phyloP scores from a whole-genome alignment of 2,329 filamentous ascomycete species.

The Cytospora piceae region DNA sequence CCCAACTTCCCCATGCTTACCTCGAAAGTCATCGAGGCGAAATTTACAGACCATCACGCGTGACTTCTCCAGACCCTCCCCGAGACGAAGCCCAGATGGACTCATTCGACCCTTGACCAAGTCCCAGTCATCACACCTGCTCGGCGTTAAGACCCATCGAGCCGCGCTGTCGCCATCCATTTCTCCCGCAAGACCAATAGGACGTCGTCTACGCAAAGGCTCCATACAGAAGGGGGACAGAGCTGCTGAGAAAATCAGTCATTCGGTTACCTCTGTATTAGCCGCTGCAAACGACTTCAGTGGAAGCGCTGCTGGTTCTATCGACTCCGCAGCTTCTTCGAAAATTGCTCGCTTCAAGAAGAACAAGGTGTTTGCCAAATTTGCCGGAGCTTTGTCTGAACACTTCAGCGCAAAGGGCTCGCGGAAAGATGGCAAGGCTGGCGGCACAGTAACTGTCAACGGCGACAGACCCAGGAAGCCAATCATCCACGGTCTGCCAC shows the following conservation, averaged over 20 bases:
- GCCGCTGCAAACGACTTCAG: not conserved
- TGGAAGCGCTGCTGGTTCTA: conserved; percentile 15
- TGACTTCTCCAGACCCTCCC: conserved; percentile 8
- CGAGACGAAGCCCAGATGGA: conserved; percentile 14
- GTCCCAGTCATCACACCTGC: conserved; percentile 14
- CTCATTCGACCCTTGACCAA: conserved; percentile 20
- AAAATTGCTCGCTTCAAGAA: conserved; percentile 26
- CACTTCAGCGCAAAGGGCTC: conserved; percentile 21
- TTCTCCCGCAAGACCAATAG: not conserved
- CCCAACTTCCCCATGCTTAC: conserved; percentile 11
- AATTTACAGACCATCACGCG: not conserved
- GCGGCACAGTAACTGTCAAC: not conserved
- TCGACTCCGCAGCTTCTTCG: not conserved
- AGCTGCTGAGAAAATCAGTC: conserved; percentile 13
- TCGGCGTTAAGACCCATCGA: not conserved
- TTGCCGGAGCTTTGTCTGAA: conserved; percentile 27
- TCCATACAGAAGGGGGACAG: conserved; percentile 2
- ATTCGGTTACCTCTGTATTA: conserved; percentile 17
- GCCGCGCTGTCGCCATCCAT: conserved; percentile 5
- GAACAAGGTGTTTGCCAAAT: conserved; percentile 28
- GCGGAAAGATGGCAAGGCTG: conserved; percentile 1
- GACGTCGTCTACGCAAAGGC: not conserved
- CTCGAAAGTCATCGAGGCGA: conserved; percentile 17
- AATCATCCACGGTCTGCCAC: not conserved
- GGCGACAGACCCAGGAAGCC: not conserved